Evolutionary conservation across 2,329 filamentous ascomycete species (phyloP), one percentile per base, ranked within the genome.

Genomic region (Pseudogymnoascus verrucosus): DNA sequence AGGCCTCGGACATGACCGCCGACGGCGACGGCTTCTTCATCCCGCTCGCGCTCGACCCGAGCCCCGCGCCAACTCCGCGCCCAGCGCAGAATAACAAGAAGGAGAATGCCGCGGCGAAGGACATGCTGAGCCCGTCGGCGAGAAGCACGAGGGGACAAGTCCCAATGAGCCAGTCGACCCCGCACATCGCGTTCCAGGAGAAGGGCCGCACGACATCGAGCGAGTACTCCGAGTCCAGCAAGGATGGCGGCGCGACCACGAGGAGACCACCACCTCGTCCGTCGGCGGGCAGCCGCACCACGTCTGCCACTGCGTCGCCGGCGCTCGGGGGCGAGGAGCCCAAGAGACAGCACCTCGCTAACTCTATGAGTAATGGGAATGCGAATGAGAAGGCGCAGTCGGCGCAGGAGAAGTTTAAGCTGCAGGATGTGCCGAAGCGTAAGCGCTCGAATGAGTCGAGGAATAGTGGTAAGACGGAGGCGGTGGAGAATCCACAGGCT

Each of bases 151-250:
- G 51, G 14, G 31, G 51, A 28, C 51, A 34, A 10, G n/a, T 40
- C 4, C 39, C 39, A 40, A 40, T 19, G n/a, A 40, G 39, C 39
- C 39, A 78, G 65, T 83, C 86, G 1, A 92, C 90, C 14, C 91
- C 92, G n/a, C 92, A 96, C 71, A 96, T 96, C 70, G 89, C 91
- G 21, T 96, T 92, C 73, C 91, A 96, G 74, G 91, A 96, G 71
- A 95, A 93, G 75, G 85, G 85, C 1, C 84, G 89, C 51, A 82
- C 85, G 65, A 76, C 81, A 4, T 87, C 86, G 0, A 84, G 86
- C 2, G 84, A 88, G 10, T 77, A 85, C 23, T 79, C 84, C 31
- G 82, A 82, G 39, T 78, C 80, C 1, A 40, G 39, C 39, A 40
- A 19, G 39, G 39, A 40, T 7, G 78, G 83, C 57, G 76, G 79